These are phyloP conservation scores for Gaeumannomyces tritici DNA, from an alignment of 2,329 filamentous ascomycete genomes.

Conservation along the genomic window DNA sequence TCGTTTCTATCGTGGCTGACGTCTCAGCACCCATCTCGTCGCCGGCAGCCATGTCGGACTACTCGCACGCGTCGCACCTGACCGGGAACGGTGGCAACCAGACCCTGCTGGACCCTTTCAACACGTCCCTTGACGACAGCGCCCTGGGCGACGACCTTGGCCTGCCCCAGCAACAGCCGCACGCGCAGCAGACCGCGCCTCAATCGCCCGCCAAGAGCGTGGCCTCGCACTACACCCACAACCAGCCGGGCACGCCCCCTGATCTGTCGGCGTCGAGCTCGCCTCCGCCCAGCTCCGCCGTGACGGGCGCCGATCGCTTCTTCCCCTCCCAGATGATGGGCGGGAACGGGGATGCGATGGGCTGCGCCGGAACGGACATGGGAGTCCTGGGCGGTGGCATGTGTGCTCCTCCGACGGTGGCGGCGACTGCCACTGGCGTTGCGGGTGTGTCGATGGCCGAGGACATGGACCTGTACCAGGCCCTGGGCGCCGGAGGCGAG, in stretches of 20 bases:
- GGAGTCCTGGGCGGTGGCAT: slow-evolving; percentile 4
- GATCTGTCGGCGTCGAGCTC: slow-evolving; percentile 53
- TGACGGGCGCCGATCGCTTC: slow-evolving; percentile 21
- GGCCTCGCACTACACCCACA: slow-evolving; percentile 36
- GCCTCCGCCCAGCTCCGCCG: slow-evolving; percentile 24
- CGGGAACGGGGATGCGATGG: slow-evolving; percentile 13
- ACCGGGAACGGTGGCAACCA: slow-evolving; percentile 21
- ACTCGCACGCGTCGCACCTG: slow-evolving; percentile 39
- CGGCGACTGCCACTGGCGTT: slow-evolving; percentile 7
- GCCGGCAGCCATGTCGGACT: slow-evolving; percentile 34
- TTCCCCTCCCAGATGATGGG: slow-evolving; percentile 28
- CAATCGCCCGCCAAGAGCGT: slow-evolving; percentile 40
- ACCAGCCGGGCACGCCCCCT: slow-evolving; percentile 35
- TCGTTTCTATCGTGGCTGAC: slow-evolving; percentile 16
- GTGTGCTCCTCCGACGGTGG: slow-evolving; percentile 20
- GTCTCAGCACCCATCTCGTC: slow-evolving; percentile 20
- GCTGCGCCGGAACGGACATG: neutral
- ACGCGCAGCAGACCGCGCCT: neutral
- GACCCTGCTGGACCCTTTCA: neutral
- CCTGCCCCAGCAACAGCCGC: neutral
- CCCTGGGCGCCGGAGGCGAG: slow-evolving; percentile 31
- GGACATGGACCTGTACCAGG: slow-evolving; percentile 35
- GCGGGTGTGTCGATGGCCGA: slow-evolving; percentile 12
- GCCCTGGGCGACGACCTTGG: neutral
- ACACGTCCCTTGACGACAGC: neutral